phyloP scores from a whole-genome alignment of 805 yeast species.

The Starmerella khaoyaiensis region DNA sequence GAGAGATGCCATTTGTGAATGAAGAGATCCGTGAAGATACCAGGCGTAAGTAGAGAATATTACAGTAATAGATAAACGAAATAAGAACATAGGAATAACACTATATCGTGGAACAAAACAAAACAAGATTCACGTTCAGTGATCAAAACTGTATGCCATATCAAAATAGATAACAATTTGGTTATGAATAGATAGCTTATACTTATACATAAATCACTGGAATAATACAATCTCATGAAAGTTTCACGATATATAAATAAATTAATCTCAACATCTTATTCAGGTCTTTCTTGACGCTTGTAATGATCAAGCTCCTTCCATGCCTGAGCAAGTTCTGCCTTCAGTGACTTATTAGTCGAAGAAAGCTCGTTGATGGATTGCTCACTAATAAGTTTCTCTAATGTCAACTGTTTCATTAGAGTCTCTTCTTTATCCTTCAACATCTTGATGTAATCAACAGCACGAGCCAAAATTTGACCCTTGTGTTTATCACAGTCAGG shows the following conservation, averaged over 20 bases:
- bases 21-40: not conserved
- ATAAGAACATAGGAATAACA: too few species aligned
- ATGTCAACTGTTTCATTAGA: conserved; percentile 86
- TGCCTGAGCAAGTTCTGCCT: conserved; percentile 77
- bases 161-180: too few species aligned
- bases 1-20: conserved; percentile 20
- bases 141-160: too few species aligned
- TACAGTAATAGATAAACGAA: too few species aligned
- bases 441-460: conserved; percentile 80
- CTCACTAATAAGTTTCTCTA: conserved; percentile 82
- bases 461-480: conserved; percentile 75
- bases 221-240: too few species aligned
- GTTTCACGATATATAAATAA: too few species aligned
- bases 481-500: conserved; percentile 42
- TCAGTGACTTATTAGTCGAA: conserved; percentile 74
- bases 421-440: conserved; percentile 81
- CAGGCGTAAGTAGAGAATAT: too few species aligned
- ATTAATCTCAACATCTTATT: not conserved
- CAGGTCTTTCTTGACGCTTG: conserved; percentile 32
- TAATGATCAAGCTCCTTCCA: conserved; percentile 83
- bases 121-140: too few species aligned
- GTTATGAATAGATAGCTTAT: too few species aligned
- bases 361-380: conserved; percentile 80
- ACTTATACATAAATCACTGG: too few species aligned
- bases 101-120: too few species aligned